Base-by-base conservation (phyloP, 2,329 filamentous ascomycete species). In the Aciculosporium take region DNA sequence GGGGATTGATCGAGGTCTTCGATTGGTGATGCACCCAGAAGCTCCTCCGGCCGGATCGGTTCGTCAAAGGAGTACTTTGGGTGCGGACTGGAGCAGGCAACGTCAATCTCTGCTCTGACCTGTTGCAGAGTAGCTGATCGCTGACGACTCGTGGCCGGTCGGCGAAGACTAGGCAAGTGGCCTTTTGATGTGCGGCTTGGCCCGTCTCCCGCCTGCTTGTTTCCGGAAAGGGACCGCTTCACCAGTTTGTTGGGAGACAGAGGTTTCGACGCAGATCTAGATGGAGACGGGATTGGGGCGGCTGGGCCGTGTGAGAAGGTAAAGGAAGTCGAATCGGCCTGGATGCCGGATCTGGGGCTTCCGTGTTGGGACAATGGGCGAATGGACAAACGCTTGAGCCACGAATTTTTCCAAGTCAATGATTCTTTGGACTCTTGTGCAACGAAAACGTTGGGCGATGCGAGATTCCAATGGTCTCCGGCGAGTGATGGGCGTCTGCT, bases 101-200 rank as follows among this genome's bases (percentile, higher is more conserved):
- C 39, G 21, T 56, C 51, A 20, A 53, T 49, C 42, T 58, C 51
- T 13, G 56, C 53, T 40, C 63, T 57, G 23, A 64, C 56, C 46
- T 77, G 71, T 49, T 83, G 76, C 23, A 85, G 63, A 1, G 80
- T 84, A 27, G 76, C 77, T 35, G 80, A 82, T 51, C 84, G 71
- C 56, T 88, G 81, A 54, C 87, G 82, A 57, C 83, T 87, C 15
- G 84, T 88, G 35, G 81, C 81, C 40, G 84, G 84, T 51, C 83
- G 69, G 44, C 80, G 76, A 45, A 88, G 69, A 18, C 73, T 76
- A 2, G 76, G 72, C 46, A 82, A 65, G 52, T 81, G 74, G 37
- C 77, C 72, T 48, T 64, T 74, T 25, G 77, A 68, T 47, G 69
- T 65, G 44, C 66, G 67, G 44, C 67, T 64, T 24, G 62, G 55